phyloP scores from a whole-genome alignment of 2,329 filamentous ascomycete genomes.

The Cladosporium austrohemisphaericum region DNA sequence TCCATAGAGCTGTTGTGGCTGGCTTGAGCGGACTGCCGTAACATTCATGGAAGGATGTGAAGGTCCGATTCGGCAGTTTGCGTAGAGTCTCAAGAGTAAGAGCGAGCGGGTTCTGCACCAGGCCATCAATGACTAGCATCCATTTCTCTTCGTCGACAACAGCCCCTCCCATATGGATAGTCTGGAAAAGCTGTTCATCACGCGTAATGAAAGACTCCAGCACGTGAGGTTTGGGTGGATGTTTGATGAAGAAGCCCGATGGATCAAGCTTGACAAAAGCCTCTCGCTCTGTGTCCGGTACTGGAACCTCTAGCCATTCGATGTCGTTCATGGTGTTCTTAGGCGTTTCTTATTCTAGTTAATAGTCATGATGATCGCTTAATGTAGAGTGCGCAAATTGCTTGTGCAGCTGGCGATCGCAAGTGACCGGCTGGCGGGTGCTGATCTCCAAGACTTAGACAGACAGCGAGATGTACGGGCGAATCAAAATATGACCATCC shows the following conservation, averaged over 20 bases:
- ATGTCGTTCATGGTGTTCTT: too few species aligned
- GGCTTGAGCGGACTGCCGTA: constrained; percentile 35
- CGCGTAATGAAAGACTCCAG: constrained; percentile 26
- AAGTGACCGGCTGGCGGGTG: too few species aligned
- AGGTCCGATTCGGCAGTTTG: constrained; percentile 22
- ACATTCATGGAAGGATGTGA: constrained; percentile 37
- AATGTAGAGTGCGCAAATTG: too few species aligned
- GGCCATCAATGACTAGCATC: constrained; percentile 31
- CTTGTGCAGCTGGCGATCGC: too few species aligned
- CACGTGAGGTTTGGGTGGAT: constrained; percentile 30
- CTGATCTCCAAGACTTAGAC: too few species aligned
- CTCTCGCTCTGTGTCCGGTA: too few species aligned
- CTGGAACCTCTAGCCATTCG: too few species aligned
- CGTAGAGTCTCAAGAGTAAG: constrained; percentile 29
- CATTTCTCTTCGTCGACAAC: constrained; percentile 29
- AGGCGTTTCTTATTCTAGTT: too few species aligned
- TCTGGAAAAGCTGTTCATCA: constrained; percentile 34
- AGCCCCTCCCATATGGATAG: constrained; percentile 36
- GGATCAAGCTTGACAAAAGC: constrained; percentile 15
- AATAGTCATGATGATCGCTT: too few species aligned
- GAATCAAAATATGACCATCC: too few species aligned
- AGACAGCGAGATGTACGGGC: too few species aligned
- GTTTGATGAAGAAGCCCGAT: constrained; percentile 23
- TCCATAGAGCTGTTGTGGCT: constrained; percentile 28
- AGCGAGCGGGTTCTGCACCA: constrained; percentile 29